Conservation (phyloP, 208 protist genomes). For the Acanthamoeba royreba region DNA sequence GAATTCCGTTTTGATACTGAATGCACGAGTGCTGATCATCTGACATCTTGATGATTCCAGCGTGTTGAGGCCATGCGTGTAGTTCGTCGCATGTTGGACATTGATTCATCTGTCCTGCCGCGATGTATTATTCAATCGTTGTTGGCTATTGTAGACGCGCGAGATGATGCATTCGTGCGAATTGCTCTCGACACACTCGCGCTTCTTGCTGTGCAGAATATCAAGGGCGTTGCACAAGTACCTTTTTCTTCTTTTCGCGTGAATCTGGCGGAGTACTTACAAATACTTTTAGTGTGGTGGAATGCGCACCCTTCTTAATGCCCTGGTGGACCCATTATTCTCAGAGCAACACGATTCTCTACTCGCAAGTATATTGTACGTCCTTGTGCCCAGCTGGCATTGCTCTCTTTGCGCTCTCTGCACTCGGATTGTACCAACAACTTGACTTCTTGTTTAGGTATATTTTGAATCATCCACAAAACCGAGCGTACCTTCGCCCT, state of each 20-base stretch:
- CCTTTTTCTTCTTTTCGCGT: background rate
- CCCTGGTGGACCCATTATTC: background rate
- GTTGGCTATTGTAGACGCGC: background rate
- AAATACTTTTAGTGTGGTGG: background rate
- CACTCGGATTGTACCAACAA: background rate
- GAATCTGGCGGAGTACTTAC: background rate
- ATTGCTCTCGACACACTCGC: background rate
- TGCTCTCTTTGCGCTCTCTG: background rate
- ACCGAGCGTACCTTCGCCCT: background rate
- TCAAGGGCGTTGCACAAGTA: constrained; percentile 22
- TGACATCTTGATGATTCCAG: background rate
- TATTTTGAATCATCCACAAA: background rate
- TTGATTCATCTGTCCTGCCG: background rate
- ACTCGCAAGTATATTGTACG: background rate
- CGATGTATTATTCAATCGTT: background rate
- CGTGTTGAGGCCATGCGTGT: constrained; percentile 40
- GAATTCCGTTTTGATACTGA: no score
- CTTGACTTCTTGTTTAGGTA: background rate
- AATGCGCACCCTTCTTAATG: background rate
- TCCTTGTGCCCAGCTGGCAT: background rate
- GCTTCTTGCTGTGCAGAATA: background rate
- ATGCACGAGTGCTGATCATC: background rate
- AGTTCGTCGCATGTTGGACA: background rate
- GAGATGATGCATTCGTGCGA: background rate
- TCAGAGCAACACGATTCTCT: background rate